phyloP scores from a whole-genome alignment of 2,329 filamentous ascomycete genomes.

The Rhinocladiella mackenziei region DNA sequence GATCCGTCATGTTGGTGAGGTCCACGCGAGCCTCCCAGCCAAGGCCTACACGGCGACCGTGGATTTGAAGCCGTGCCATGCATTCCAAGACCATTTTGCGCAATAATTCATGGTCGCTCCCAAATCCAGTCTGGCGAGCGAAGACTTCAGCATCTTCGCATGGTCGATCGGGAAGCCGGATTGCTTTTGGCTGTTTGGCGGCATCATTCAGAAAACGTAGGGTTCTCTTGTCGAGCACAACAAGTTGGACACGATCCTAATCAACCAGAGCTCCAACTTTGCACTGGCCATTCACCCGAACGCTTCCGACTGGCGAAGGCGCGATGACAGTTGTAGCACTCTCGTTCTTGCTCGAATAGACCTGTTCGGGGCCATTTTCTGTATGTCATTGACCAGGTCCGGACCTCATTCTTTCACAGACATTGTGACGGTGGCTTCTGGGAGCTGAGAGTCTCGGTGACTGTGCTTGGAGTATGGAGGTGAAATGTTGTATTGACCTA shows the following conservation, averaged over 20 bases:
- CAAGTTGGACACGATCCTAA: conserved; percentile 35
- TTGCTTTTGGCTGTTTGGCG: conserved; percentile 56
- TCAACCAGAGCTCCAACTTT: conserved; percentile 58
- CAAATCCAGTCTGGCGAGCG: conserved; percentile 35
- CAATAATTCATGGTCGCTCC: conserved; percentile 25
- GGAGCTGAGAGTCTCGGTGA: too few species aligned
- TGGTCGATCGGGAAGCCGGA: conserved; percentile 48
- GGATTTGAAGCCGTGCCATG: conserved; percentile 42
- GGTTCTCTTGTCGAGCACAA: neutral
- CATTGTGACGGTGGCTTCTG: too few species aligned
- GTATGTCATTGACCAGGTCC: too few species aligned
- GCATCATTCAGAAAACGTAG: conserved; percentile 28
- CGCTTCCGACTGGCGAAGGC: conserved; percentile 50
- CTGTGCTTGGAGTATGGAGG: too few species aligned
- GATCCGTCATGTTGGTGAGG: conserved; percentile 55
- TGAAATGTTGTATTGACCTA: too few species aligned
- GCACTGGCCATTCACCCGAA: conserved; percentile 57
- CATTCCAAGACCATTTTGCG: conserved; percentile 48
- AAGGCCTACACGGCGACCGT: conserved; percentile 49
- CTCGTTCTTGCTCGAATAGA: too few species aligned
- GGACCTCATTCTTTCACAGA: too few species aligned
- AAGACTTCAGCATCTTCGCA: conserved; percentile 58
- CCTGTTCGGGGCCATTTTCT: too few species aligned
- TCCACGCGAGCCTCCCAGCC: conserved; percentile 50
- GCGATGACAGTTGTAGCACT: conserved; percentile 50